Conservation (phyloP, 2,329 filamentous ascomycete species). For the Diplodia scrobiculata region DNA sequence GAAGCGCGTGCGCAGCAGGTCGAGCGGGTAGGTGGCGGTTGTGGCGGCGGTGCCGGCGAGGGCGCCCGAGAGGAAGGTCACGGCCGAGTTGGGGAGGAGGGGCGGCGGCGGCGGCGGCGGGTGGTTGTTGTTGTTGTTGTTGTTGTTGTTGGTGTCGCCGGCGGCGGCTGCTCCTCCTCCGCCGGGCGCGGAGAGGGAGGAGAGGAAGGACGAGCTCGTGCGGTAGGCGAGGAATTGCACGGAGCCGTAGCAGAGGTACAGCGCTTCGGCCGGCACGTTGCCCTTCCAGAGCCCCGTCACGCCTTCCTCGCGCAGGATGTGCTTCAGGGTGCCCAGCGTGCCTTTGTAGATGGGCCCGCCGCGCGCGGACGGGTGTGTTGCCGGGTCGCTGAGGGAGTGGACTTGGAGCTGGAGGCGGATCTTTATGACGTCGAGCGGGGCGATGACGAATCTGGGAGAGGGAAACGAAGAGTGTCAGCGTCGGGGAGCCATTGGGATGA, state of each 20-base stretch:
- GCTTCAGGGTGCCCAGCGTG: constrained; percentile 71
- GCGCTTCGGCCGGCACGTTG: constrained; percentile 89
- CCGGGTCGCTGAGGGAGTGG: constrained; percentile 76
- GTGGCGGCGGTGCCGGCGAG: constrained; percentile 81
- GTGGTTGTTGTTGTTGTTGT: background rate
- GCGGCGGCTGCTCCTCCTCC: background rate
- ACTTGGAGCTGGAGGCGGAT: constrained; percentile 94
- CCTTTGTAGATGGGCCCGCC: constrained; percentile 66
- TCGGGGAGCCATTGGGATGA: constrained; percentile 30
- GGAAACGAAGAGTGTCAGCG: constrained; percentile 6
- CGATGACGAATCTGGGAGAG: constrained; percentile 74
- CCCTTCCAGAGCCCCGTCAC: constrained; percentile 91
- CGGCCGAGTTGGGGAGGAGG: constrained; percentile 64
- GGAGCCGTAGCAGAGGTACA: constrained; percentile 90
- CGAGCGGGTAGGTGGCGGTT: constrained; percentile 83
- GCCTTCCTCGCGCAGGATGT: constrained; percentile 80
- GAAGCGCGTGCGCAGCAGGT: constrained; percentile 90
- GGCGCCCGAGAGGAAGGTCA: constrained; percentile 83
- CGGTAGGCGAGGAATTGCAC: constrained; percentile 90
- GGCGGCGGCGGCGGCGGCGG: background rate
- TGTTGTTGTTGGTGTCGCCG: background rate
- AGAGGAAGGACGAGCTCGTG: constrained; percentile 68
- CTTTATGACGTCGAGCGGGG: constrained; percentile 95
- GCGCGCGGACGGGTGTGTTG: constrained; percentile 53
- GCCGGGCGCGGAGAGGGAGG: constrained; percentile 47